These are phyloP conservation scores for Sporothrix luriei DNA, from an alignment of 2,329 filamentous ascomycete genomes.

Conservation along the genomic window DNA sequence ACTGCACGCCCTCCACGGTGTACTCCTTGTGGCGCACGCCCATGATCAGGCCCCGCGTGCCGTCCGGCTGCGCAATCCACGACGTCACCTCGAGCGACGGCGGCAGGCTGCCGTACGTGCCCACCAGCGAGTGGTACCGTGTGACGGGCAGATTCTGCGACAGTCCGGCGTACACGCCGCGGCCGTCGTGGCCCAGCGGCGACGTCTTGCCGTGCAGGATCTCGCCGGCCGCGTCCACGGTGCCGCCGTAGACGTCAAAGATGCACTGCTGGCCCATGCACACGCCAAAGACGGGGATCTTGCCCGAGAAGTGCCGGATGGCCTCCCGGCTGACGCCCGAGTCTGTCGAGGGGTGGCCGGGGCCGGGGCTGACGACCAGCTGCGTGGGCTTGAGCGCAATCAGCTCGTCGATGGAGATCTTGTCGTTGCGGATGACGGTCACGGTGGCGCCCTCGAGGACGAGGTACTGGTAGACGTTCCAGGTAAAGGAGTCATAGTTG, in stretches of 20 bases:
- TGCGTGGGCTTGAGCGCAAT: conserved; percentile 85
- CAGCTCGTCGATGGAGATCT: conserved; percentile 82
- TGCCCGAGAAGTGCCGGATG: conserved; percentile 87
- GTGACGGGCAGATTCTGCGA: conserved; percentile 83
- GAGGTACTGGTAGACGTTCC: conserved; percentile 99
- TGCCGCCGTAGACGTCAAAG: conserved; percentile 87
- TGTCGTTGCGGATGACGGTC: conserved; percentile 88
- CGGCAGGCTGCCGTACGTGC: conserved; percentile 84
- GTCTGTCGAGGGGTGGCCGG: conserved; percentile 87
- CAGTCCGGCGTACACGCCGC: conserved; percentile 87
- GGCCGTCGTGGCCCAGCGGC: conserved; percentile 80
- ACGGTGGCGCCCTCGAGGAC: conserved; percentile 93
- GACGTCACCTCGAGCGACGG: conserved; percentile 86
- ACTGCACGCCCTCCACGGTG: conserved; percentile 93
- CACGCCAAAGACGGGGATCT: conserved; percentile 94
- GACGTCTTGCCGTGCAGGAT: conserved; percentile 98
- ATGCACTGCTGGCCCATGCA: conserved; percentile 99
- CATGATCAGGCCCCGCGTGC: conserved; percentile 87
- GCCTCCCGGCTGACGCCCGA: conserved; percentile 92
- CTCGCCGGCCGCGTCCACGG: conserved; percentile 89
- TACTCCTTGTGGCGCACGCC: conserved; percentile 91
- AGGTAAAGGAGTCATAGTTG: conserved; percentile 99
- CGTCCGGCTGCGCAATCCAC: conserved; percentile 78
- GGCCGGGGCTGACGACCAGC: conserved; percentile 90
- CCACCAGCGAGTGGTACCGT: conserved; percentile 93